These are phyloP conservation scores for Puya raimondii DNA, from an alignment of 176 grass and related monocot genomes.

Conservation along the genomic window DNA sequence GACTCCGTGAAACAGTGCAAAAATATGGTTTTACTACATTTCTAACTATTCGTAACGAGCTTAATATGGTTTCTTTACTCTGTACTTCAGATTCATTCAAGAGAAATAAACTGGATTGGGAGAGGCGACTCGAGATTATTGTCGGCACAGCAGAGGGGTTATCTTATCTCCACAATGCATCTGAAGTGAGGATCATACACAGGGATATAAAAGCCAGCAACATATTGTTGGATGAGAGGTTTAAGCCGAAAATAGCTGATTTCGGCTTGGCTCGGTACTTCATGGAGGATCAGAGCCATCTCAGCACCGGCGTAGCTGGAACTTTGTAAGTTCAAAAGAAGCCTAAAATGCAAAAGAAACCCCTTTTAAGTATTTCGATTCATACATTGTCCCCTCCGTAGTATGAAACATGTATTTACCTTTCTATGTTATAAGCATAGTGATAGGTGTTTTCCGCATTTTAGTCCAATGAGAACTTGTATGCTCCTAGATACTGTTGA, in stretches of 20 bases:
- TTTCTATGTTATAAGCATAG: too few species aligned
- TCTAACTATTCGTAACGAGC: neutral
- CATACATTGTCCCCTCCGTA: too few species aligned
- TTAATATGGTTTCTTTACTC: neutral
- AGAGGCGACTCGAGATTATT: slow-evolving; percentile 48
- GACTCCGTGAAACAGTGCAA: too few species aligned
- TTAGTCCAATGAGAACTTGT: too few species aligned
- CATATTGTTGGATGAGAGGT: slow-evolving; percentile 62
- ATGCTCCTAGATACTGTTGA: too few species aligned
- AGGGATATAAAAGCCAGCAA: slow-evolving; percentile 82
- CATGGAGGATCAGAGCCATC: slow-evolving; percentile 73
- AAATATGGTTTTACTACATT: too few species aligned
- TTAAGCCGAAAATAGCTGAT: slow-evolving; percentile 70
- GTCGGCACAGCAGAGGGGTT: slow-evolving; percentile 56
- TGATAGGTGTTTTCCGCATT: too few species aligned
- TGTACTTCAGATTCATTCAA: slow-evolving; percentile 41
- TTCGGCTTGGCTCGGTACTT: slow-evolving; percentile 70
- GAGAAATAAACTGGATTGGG: slow-evolving; percentile 59
- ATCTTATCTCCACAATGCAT: slow-evolving; percentile 62
- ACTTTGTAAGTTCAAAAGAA: slow-evolving; percentile 48
- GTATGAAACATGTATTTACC: too few species aligned
- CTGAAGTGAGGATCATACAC: slow-evolving; percentile 70
- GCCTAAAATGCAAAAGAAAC: too few species aligned
- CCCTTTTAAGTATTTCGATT: too few species aligned
- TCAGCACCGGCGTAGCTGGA: slow-evolving; percentile 76